Percentiles rank a stretch among this genome's conserved stretches.
Conservation (phyloP, 2,329 filamentous ascomycete genomes). For the Trichoderma gracile region DNA sequence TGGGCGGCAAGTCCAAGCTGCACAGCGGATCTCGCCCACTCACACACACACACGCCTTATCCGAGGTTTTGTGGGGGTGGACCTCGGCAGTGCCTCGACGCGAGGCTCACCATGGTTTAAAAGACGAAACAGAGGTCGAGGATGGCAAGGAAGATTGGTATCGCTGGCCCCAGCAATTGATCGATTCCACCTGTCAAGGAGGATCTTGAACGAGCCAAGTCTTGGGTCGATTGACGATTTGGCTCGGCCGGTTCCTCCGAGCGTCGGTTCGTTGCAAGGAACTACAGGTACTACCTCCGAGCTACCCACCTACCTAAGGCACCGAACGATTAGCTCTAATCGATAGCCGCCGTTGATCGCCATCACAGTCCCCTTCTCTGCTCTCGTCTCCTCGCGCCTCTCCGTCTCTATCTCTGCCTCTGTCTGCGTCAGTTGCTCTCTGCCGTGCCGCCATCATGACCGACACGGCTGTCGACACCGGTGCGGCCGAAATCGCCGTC, state of each 20-base stretch:
- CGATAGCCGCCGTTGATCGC: background rate
- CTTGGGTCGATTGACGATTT: background rate
- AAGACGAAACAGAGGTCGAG: too few relatives aligned
- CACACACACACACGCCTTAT: constrained; percentile 1
- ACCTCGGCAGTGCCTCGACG: constrained; percentile 16
- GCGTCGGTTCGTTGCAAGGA: background rate
- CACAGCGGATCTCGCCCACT: background rate
- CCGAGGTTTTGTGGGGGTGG: constrained; percentile 24
- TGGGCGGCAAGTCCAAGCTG: background rate
- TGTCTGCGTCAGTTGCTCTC: background rate
- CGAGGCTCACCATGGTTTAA: background rate
- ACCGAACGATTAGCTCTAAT: background rate
- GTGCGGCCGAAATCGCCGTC: background rate
- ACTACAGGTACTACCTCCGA: too few relatives aligned
- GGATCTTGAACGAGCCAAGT: too few relatives aligned
- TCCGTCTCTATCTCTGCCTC: background rate
- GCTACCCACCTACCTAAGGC: background rate
- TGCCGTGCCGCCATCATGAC: background rate
- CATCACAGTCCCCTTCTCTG: background rate
- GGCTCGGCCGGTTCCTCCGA: background rate
- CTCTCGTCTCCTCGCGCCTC: background rate
- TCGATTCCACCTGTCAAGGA: too few relatives aligned
- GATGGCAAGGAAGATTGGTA: background rate
- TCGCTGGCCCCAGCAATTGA: background rate
- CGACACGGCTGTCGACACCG: constrained; percentile 7